Evolutionary conservation across 352 stramenopile species (phyloP).

Genomic region (Globisporangium alternatum): DNA sequence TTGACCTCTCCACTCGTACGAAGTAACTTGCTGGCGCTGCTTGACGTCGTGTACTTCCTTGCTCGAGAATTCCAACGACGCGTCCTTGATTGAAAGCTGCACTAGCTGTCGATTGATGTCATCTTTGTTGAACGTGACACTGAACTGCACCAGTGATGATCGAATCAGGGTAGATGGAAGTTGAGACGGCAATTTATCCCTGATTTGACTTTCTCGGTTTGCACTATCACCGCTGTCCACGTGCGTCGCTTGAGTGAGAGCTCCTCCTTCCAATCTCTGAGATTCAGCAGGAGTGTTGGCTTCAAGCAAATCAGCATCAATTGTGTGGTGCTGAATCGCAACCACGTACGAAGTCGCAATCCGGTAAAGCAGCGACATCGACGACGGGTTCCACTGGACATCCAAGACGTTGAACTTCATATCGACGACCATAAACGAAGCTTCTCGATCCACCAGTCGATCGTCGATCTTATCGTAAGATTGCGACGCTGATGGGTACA

Average conservation of each 20-base stretch:
- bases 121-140: slow-evolving; percentile 84
- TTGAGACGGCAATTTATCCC: slow-evolving; percentile 7
- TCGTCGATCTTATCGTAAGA: slow-evolving; percentile 4
- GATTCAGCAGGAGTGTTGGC: neutral
- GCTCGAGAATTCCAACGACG: slow-evolving; percentile 41
- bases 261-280: neutral
- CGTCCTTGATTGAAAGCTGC: slow-evolving; percentile 53
- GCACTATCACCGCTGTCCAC: neutral
- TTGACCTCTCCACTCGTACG: slow-evolving; percentile 28
- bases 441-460: neutral
- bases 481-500: slow-evolving; percentile 27
- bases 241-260: neutral
- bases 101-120: slow-evolving; percentile 64
- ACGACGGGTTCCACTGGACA: slow-evolving; percentile 85
- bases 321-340: slow-evolving; percentile 39
- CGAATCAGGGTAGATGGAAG: slow-evolving; percentile 35
- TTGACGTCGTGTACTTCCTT: slow-evolving; percentile 6
- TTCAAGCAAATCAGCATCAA: slow-evolving; percentile 8
- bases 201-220: neutral
- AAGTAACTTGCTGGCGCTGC: slow-evolving; percentile 1
- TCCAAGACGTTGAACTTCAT: slow-evolving; percentile 69
- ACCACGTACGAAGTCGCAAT: slow-evolving; percentile 61
- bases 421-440: slow-evolving; percentile 44
- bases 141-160: slow-evolving; percentile 71
- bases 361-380: slow-evolving; percentile 69